Conservation (phyloP, 768 basidiomycete species). For the Tylopilus vinaceipallidus region DNA sequence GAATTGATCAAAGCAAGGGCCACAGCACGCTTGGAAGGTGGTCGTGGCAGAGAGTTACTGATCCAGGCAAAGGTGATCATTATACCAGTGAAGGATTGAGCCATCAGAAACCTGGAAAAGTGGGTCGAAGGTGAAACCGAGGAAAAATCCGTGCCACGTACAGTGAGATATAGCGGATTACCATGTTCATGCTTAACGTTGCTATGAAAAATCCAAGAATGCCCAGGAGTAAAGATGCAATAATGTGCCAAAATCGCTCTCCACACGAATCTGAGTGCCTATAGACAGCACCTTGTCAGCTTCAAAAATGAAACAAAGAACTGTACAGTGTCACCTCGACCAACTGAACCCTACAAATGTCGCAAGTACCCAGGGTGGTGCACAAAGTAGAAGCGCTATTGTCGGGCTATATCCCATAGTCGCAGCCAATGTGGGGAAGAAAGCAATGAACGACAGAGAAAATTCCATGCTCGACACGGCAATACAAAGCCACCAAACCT, state of each 20-base stretch:
- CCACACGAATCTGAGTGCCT: slow-evolving; percentile 69
- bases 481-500: slow-evolving; percentile 81
- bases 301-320: not conserved
- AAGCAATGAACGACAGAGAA: slow-evolving; percentile 73
- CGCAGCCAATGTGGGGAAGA: slow-evolving; percentile 72
- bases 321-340: slow-evolving; percentile 40
- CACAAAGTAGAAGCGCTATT: slow-evolving; percentile 68
- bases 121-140: not conserved
- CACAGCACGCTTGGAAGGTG: slow-evolving; percentile 82
- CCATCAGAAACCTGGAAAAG: slow-evolving; percentile 65
- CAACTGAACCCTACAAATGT: slow-evolving; percentile 52
- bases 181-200: slow-evolving; percentile 58
- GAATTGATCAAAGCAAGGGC: slow-evolving; percentile 81
- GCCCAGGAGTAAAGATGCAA: slow-evolving; percentile 51
- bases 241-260: slow-evolving; percentile 73
- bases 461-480: slow-evolving; percentile 55
- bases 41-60: slow-evolving; percentile 63
- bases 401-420: slow-evolving; percentile 71
- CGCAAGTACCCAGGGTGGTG: slow-evolving; percentile 65
- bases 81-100: slow-evolving; percentile 70
- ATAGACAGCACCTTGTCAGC: not conserved
- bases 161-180: slow-evolving; percentile 65
- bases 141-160: slow-evolving; percentile 28
- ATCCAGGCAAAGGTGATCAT: slow-evolving; percentile 59
- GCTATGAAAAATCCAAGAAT: slow-evolving; percentile 69